A percentile compares a stretch with the other conserved stretches of the same genome.
phyloP scores from a whole-genome alignment of 495 filamentous ascomycete genomes.

The Aspergillus heteromorphus region DNA sequence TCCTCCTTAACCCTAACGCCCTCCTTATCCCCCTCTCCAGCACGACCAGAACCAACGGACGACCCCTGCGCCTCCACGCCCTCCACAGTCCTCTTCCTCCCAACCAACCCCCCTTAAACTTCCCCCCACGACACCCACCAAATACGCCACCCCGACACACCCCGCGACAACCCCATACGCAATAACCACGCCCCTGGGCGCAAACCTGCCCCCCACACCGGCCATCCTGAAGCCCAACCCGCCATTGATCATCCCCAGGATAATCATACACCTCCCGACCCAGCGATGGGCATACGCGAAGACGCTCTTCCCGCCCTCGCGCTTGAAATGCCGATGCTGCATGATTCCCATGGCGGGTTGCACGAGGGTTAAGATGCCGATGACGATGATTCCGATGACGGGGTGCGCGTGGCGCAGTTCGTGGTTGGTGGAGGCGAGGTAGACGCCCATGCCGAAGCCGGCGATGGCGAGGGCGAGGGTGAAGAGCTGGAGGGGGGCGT shows the following conservation, averaged over 20 bases:
- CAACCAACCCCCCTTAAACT: not conserved
- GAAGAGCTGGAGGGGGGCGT: conserved; percentile 54
- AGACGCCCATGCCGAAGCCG: conserved; percentile 57
- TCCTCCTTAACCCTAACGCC: too few relatives aligned
- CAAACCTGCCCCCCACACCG: conserved; percentile 13
- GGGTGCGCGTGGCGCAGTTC: conserved; percentile 23
- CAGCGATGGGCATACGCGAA: conserved; percentile 69
- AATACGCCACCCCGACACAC: conserved; percentile 23
- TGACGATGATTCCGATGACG: conserved; percentile 54
- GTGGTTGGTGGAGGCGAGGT: conserved; percentile 25
- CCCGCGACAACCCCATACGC: conserved; percentile 57
- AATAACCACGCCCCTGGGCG: conserved; percentile 37
- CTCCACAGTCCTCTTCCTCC: not conserved
- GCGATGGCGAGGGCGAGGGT: conserved; percentile 49
- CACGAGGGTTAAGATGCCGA: conserved; percentile 46
- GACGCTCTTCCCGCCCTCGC: conserved; percentile 38
- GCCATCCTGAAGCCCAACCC: conserved; percentile 60
- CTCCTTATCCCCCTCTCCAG: too few relatives aligned
- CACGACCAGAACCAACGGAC: too few relatives aligned
- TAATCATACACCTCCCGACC: conserved; percentile 75
- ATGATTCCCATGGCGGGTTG: conserved; percentile 58
- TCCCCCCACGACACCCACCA: not conserved
- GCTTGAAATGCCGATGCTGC: conserved; percentile 54
- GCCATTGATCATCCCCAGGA: conserved; percentile 62
- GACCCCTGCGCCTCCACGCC: not conserved